Percentiles rank a stretch among this genome's conserved stretches.
Conservation (phyloP, 305 asterid genomes). For the Fraxinus sp. region DNA sequence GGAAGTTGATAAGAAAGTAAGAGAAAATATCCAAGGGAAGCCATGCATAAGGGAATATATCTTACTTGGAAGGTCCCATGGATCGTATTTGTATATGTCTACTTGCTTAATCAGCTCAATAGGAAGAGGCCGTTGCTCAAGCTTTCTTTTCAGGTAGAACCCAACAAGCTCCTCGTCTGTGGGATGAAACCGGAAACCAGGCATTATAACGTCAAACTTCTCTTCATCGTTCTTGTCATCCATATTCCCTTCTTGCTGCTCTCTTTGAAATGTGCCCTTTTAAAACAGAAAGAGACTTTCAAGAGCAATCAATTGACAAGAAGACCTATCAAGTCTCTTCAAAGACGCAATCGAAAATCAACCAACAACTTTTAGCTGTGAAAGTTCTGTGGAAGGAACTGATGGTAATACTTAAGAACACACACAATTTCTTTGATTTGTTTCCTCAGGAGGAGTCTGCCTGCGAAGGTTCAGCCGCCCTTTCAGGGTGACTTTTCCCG, state of each 20-base stretch:
- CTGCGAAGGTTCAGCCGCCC: not conserved
- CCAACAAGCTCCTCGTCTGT: constrained; percentile 32
- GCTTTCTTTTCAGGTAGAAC: constrained; percentile 25
- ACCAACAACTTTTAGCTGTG: not conserved
- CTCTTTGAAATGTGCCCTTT: not conserved
- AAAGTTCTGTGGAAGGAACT: not conserved
- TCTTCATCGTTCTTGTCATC: not conserved
- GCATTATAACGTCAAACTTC: constrained; percentile 14
- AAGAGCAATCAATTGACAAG: not conserved
- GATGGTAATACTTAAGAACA: not conserved
- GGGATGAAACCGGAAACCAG: constrained; percentile 33
- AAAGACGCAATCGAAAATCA: not conserved
- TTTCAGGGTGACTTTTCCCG: not conserved
- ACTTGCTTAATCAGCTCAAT: constrained; percentile 23
- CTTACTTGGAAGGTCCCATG: constrained; percentile 38
- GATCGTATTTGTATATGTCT: constrained; percentile 31
- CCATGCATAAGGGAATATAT: not conserved
- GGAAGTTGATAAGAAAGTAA: not conserved
- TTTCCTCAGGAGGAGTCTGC: not conserved
- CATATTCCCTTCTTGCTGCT: not conserved
- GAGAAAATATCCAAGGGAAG: not conserved
- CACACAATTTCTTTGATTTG: not conserved
- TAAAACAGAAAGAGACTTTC: not conserved
- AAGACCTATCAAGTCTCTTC: not conserved
- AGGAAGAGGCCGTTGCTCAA: constrained; percentile 15